Base-by-base conservation (phyloP, 2,329 filamentous ascomycete species). In the Thermothelomyces thermophilus region DNA sequence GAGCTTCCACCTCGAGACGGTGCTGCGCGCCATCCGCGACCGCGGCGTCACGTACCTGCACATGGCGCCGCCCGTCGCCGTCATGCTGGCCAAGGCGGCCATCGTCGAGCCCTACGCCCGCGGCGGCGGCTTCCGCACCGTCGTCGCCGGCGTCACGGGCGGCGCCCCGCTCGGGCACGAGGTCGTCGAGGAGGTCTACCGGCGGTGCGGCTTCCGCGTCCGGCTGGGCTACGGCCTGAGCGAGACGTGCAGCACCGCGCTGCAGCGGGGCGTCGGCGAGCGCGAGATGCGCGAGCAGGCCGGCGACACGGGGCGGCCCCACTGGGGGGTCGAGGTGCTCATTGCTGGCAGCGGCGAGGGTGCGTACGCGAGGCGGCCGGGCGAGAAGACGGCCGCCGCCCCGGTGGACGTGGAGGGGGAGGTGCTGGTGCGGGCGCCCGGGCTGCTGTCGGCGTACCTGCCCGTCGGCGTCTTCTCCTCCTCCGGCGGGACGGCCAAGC, bases 191-290 rank as follows among this genome's bases (percentile, higher is more conserved):
- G 78, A 84, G 57, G 76, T 83, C 13, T 82, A 83, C 62, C 75
- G 83, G 60, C 70, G 70, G 22, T 65, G 82, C 22, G 84, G 80
- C 62, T 67, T 73, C 58, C 59, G 64, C 2, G 55, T 70, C 9
- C 56, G 68, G 62, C 78, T 87, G 61, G 86, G 84, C 1, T 89
- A 84, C 74, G 86, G 86, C 1, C 84, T 89, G 77, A 87, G 84
- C 11, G 86, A 89, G 65, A 74, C 72, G 2, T 87, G 84, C 13
- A 86, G 82, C 60, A 77, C 83, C 0, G 69, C 80, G 3, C 68
- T 82, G 2, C 79, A 79, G 45, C 81, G 75, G 63, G 74, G 84
- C 46, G 70, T 79, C 0, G 68, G 62, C 1, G 70, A 77, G 50
- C 65, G 60, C 5, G 73, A 72, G 11, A 68, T 71, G 46, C 48